A percentile compares a stretch with the other conserved stretches of the same genome.
These are phyloP conservation scores for Laetiporus sulphureus DNA, from an alignment of 1,284 basidiomycete species.

Conservation along the genomic window DNA sequence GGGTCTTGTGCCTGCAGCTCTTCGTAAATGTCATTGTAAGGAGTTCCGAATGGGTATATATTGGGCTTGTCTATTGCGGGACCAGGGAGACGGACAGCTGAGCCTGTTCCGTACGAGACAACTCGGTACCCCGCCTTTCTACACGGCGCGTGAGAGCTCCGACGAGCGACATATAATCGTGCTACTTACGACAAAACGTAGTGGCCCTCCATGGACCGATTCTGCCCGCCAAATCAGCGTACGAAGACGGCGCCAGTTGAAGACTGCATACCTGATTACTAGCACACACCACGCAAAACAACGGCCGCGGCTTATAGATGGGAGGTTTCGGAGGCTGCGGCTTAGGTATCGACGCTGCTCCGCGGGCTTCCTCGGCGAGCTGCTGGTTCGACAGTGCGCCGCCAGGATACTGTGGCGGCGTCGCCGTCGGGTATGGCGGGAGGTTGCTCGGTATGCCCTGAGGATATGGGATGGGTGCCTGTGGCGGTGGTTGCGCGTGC, in stretches of 20 bases:
- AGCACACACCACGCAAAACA: slow-evolving; percentile 98
- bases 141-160: slow-evolving; percentile 3
- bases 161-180: neutral
- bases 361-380: slow-evolving; percentile 21
- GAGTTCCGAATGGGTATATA: slow-evolving; percentile 97
- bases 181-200: slow-evolving; percentile 75
- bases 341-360: slow-evolving; percentile 16
- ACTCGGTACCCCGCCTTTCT: slow-evolving; percentile 89
- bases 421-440: slow-evolving; percentile 30
- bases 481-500: neutral
- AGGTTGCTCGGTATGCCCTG: neutral
- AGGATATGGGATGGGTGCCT: neutral
- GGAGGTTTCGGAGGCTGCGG: slow-evolving; percentile 14
- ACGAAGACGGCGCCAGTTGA: no score
- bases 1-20: slow-evolving; percentile 87
- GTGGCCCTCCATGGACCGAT: slow-evolving; percentile 99
- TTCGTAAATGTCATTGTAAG: slow-evolving; percentile 94
- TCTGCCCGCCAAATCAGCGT: slow-evolving; percentile 53
- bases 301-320: slow-evolving; percentile 55
- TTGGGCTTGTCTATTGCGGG: slow-evolving; percentile 97
- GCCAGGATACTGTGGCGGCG: slow-evolving; percentile 25
- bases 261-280: slow-evolving; percentile 81
- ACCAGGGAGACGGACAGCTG: slow-evolving; percentile 93
- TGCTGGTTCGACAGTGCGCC: slow-evolving; percentile 21
- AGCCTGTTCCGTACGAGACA: slow-evolving; percentile 93